phyloP scores from a whole-genome alignment of 148 eudicot genomes.

The Cornus suecica region DNA sequence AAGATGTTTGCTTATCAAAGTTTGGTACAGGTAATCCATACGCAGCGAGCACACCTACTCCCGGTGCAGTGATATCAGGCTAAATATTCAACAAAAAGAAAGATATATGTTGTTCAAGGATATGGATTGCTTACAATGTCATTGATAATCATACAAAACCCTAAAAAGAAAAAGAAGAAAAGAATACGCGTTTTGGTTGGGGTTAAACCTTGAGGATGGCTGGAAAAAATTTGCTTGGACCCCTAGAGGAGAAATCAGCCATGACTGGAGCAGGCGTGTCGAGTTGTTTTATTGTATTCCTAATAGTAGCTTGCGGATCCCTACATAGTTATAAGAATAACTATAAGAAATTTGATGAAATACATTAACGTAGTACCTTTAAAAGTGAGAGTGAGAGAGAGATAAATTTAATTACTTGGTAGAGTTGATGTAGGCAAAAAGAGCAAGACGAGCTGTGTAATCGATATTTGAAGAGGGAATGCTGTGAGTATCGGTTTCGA shows the following conservation, averaged over 20 bases:
- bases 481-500: constrained; percentile 47
- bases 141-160: no score
- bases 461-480: constrained; percentile 57
- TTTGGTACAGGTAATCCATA: constrained; percentile 20
- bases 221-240: constrained; percentile 54
- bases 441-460: constrained; percentile 38
- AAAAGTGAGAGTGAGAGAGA: background rate
- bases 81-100: constrained; percentile 3
- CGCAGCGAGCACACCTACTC: constrained; percentile 63
- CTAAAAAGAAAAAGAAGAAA: no score
- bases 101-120: no score
- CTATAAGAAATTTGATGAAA: no score
- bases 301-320: constrained; percentile 33
- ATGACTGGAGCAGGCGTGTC: constrained; percentile 55
- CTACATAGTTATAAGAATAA: constrained; percentile 6
- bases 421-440: constrained; percentile 47
- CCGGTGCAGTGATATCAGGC: constrained; percentile 86
- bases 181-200: no score
- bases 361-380: no score
- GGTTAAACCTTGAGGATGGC: constrained; percentile 55
- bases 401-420: constrained; percentile 21
- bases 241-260: constrained; percentile 68
- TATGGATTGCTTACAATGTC: background rate
- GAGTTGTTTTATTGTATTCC: constrained; percentile 5
- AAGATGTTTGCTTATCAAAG: constrained; percentile 32